phyloP scores from a whole-genome alignment of 805 yeast genomes.

The Spathaspora passalidarum region DNA sequence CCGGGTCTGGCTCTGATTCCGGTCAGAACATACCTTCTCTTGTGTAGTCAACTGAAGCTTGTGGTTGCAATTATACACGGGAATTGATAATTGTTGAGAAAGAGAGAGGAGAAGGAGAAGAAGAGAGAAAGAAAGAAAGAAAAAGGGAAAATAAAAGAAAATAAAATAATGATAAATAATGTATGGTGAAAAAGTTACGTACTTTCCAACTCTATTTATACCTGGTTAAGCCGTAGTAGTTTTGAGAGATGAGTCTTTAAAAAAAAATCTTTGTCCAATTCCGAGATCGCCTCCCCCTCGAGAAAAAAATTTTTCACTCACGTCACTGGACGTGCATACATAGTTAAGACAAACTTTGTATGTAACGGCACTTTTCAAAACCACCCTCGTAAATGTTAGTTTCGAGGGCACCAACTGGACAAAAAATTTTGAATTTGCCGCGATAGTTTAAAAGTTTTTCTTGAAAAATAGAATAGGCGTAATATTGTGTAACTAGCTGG shows the following conservation, averaged over 20 bases:
- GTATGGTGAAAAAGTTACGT: background rate
- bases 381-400: background rate
- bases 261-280: too few relatives aligned
- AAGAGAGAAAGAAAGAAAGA: conserved; percentile 13
- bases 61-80: conserved; percentile 17
- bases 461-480: background rate
- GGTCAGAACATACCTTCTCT: background rate
- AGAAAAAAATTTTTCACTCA: background rate
- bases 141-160: conserved; percentile 7
- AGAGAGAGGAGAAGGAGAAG: conserved; percentile 35
- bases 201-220: conserved; percentile 2
- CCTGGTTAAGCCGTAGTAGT: background rate
- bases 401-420: background rate
- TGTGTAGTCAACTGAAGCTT: background rate
- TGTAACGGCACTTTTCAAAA: too few relatives aligned
- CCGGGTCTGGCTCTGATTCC: background rate
- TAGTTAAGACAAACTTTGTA: too few relatives aligned
- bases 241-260: background rate
- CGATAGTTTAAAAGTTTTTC: background rate
- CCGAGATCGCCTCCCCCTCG: background rate
- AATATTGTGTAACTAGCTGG: background rate
- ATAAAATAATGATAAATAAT: conserved; percentile 6
- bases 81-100: conserved; percentile 34
- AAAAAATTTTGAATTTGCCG: background rate
- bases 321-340: background rate